Evolutionary conservation across 1,139 yeast genomes (phyloP).

Genomic region (Candida sp.): DNA sequence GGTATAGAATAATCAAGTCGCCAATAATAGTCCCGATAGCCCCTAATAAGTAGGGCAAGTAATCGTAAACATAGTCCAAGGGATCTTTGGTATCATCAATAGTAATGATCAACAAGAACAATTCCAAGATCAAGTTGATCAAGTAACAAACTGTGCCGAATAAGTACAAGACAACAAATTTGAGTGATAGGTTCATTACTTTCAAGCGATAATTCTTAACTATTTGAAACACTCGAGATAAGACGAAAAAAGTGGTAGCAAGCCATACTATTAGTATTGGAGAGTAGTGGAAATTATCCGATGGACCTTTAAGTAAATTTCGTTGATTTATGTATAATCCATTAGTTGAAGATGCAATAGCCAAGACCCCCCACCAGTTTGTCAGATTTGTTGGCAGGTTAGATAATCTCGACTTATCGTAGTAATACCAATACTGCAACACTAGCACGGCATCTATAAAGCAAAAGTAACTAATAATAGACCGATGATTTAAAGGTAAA

Average conservation of each 20-base stretch:
- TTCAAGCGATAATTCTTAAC: slow-evolving; percentile 27
- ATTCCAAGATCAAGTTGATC: slow-evolving; percentile 27
- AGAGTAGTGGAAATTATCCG: not conserved
- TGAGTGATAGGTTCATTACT: slow-evolving; percentile 32
- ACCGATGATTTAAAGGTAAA: not conserved
- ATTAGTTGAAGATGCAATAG: not conserved
- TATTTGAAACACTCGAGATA: slow-evolving; percentile 80
- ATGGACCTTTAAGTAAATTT: not conserved
- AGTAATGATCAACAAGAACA: slow-evolving; percentile 15
- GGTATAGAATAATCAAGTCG: slow-evolving; percentile 30
- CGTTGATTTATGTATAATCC: not conserved
- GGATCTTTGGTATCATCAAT: slow-evolving; percentile 6
- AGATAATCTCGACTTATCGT: slow-evolving; percentile 2
- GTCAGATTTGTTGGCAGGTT: not conserved
- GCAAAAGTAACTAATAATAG: slow-evolving; percentile 60
- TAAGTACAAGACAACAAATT: slow-evolving; percentile 34
- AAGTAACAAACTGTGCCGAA: slow-evolving; percentile 35
- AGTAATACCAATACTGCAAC: slow-evolving; percentile 45
- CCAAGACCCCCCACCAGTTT: slow-evolving; percentile 2
- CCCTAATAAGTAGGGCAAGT: slow-evolving; percentile 35
- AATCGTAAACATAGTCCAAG: slow-evolving; percentile 16
- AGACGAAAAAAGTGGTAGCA: slow-evolving; percentile 67
- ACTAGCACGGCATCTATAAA: slow-evolving; percentile 69
- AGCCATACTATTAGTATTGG: slow-evolving; percentile 41
- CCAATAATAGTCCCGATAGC: slow-evolving; percentile 35